Percentiles rank a stretch among this genome's conserved stretches.
Evolutionary conservation across 1,139 yeast species (phyloP).

Genomic region (Spathaspora sp.): DNA sequence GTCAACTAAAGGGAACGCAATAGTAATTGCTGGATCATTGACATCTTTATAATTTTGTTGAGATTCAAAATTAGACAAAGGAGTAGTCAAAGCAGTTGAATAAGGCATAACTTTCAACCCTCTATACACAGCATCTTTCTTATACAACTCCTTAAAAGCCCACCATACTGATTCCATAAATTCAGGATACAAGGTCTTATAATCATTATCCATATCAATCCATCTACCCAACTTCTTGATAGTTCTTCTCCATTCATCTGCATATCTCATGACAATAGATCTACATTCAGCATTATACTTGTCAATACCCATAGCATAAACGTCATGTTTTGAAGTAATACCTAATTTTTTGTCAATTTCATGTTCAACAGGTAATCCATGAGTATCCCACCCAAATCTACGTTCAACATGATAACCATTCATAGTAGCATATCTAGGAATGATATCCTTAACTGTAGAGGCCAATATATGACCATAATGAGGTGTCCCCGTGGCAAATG

Average conservation of each 20-base stretch:
- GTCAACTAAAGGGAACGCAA: slow-evolving; percentile 79
- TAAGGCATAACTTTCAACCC: slow-evolving; percentile 98
- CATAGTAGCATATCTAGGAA: slow-evolving; percentile 98
- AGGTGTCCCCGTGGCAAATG: slow-evolving; percentile 99
- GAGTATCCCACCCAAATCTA: slow-evolving; percentile 99
- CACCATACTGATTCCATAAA: slow-evolving; percentile 99
- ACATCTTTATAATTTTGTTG: slow-evolving; percentile 98
- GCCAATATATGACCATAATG: slow-evolving; percentile 98
- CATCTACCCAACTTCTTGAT: slow-evolving; percentile 96
- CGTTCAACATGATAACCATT: slow-evolving; percentile 95
- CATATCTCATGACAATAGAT: slow-evolving; percentile 95
- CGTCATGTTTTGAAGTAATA: slow-evolving; percentile 91
- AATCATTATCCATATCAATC: slow-evolving; percentile 98
- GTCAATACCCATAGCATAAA: slow-evolving; percentile 88
- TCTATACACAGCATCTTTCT: slow-evolving; percentile 85
- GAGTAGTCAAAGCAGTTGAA: slow-evolving; percentile 96
- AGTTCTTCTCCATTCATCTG: slow-evolving; percentile 90
- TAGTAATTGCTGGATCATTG: slow-evolving; percentile 92
- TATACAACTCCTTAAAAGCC: slow-evolving; percentile 88
- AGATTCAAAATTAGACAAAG: slow-evolving; percentile 95
- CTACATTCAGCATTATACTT: slow-evolving; percentile 94
- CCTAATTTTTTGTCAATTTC: slow-evolving; percentile 97
- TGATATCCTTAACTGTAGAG: slow-evolving; percentile 94
- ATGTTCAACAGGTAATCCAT: slow-evolving; percentile 97
- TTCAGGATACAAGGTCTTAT: slow-evolving; percentile 91